Conservation (phyloP, 306 rosid genomes). For the Senna siamea region DNA sequence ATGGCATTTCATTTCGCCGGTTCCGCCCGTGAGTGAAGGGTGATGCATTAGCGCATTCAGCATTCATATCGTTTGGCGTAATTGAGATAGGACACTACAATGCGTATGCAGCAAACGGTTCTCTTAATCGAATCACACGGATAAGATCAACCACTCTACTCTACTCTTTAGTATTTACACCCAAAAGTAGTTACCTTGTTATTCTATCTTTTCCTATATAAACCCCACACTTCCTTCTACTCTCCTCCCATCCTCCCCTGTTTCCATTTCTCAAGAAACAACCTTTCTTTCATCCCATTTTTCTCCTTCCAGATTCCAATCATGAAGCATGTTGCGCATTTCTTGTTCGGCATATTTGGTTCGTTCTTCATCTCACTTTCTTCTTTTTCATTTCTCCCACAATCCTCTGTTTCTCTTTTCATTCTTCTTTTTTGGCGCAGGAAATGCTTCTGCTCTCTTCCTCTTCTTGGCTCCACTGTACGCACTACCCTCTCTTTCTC, state of each 20-base stretch:
- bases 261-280: conserved; percentile 37
- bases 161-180: neutral
- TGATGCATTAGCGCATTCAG: too few species aligned
- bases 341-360: conserved; percentile 84
- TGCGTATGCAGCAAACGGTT: conserved; percentile 8
- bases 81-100: neutral
- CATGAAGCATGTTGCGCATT: conserved; percentile 68
- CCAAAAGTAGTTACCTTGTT: neutral
- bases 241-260: conserved; percentile 10
- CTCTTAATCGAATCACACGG: neutral
- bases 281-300: too few species aligned
- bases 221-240: conserved; percentile 6
- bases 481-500: conserved; percentile 3
- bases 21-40: conserved; percentile 36
- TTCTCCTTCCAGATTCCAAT: too few species aligned
- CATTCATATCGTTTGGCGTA: conserved; percentile 6
- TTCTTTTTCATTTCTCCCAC: neutral
- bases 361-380: too few species aligned
- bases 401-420: conserved; percentile 32
- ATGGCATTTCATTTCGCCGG: too few species aligned
- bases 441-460: conserved; percentile 87
- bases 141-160: conserved; percentile 23
- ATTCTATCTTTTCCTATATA: conserved; percentile 41
- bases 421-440: conserved; percentile 43
- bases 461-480: conserved; percentile 95